These are phyloP conservation scores for Iris macrosiphon DNA, from an alignment of 106 monocot species.

Conservation along the genomic window DNA sequence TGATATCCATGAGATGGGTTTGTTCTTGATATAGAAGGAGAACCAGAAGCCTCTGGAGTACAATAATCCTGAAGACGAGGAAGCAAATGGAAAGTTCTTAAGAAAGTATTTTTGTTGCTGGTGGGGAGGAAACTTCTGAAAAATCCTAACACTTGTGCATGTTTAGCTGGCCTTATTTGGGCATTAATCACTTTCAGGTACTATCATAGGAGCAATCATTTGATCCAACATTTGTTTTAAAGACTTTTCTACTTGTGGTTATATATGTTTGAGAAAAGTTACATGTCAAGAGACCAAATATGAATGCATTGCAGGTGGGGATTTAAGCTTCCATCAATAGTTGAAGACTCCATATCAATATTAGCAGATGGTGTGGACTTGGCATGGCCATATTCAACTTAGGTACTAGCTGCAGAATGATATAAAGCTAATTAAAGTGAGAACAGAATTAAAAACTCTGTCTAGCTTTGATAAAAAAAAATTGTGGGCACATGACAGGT, in stretches of 20 bases:
- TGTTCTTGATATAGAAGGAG: slow-evolving; percentile 18
- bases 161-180: slow-evolving; percentile 62
- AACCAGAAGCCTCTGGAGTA: slow-evolving; percentile 13
- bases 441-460: neutral
- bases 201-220: neutral
- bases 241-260: neutral
- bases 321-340: slow-evolving; percentile 41
- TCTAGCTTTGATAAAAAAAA: neutral
- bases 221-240: no score
- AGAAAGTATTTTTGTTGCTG: slow-evolving; percentile 20
- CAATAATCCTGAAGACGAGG: slow-evolving; percentile 15
- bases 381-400: slow-evolving; percentile 91
- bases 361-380: slow-evolving; percentile 73
- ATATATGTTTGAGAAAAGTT: neutral
- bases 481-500: slow-evolving; percentile 32
- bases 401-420: slow-evolving; percentile 28
- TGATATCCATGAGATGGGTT: no score
- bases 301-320: slow-evolving; percentile 48
- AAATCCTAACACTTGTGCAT: slow-evolving; percentile 66
- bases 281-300: slow-evolving; percentile 1
- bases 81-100: neutral
- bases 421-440: neutral
- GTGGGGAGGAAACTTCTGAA: slow-evolving; percentile 50
- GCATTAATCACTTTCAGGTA: slow-evolving; percentile 73
- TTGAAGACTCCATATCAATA: slow-evolving; percentile 50